Base-by-base conservation (phyloP, 1,284 basidiomycete genomes). In the Porogramme epimiltina region DNA sequence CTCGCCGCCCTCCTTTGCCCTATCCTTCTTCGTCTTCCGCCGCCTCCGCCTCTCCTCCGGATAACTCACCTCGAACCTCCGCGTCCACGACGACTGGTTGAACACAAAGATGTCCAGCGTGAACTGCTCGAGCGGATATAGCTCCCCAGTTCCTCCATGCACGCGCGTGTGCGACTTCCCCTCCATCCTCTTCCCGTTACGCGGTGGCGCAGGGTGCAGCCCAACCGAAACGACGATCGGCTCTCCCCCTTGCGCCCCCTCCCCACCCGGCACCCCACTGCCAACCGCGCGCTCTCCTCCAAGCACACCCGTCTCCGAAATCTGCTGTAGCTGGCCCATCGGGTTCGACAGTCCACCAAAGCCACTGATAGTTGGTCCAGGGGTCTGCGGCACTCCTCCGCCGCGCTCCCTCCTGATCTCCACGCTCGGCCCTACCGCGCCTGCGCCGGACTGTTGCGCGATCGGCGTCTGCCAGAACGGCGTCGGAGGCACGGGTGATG, bases 41-140 rank as follows among this genome's bases (percentile, higher is more conserved):
- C 76, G 66, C 51, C 74, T 70, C 52, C 77, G 71, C 47, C 78
- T 69, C 51, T 83, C 77, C 49, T 83, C 77, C 1, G 88, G 87
- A 65, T 83, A 85, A 20, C 79, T 82, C 23, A 94, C 76, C 66
- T 92, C 89, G 61, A 94, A 91, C 53, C 91, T 70, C 53, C 90
- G 75, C 45, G 85, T 85, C 76, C 86, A 84, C 44, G 82, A 76
- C n/a, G 85, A 87, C 67, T 87, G 85, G 65, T 95, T 95, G 66
- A 89, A 92, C 45, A 95, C 89, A 63, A 95, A 95, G 4, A 95
- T 87, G 61, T 95, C 92, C 57, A 95, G 69, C 37, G 83, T 86
- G 68, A 95, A 95, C 44, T 80, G 77, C 58, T 92, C 84, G 33
- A 90, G 73, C 3, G 88, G 84, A 55, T 80, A 82, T 59, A 94